Evolutionary conservation across 108 stramenopile genomes (phyloP).

Genomic region (Cylindrotheca fusiformis): DNA sequence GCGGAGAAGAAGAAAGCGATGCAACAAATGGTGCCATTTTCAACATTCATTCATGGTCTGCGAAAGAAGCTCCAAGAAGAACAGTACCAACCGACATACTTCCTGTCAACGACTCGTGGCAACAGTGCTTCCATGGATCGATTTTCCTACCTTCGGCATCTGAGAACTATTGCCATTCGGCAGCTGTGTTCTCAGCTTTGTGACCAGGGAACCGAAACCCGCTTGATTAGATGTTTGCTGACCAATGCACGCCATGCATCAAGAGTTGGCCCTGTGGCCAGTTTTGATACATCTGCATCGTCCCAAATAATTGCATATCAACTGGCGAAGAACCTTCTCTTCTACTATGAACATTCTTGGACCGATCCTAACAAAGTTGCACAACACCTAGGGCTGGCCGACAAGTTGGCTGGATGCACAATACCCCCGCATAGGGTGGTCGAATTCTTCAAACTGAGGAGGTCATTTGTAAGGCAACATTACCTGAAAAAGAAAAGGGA

Average conservation of each 20-base stretch:
- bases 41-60: no score
- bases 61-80: no score
- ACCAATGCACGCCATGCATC: neutral
- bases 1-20: no score
- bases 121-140: neutral
- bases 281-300: neutral
- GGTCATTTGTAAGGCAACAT: neutral
- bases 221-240: slow-evolving; percentile 19
- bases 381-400: slow-evolving; percentile 12
- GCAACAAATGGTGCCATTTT: no score
- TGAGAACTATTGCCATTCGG: slow-evolving; percentile 9
- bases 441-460: neutral
- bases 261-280: slow-evolving; percentile 1
- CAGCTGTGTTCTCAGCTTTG: slow-evolving; percentile 9
- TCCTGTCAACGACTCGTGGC: neutral
- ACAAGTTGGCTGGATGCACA: neutral
- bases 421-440: neutral
- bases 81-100: neutral
- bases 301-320: slow-evolving; percentile 6
- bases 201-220: slow-evolving; percentile 12
- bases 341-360: slow-evolving; percentile 25
- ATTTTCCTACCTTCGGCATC: slow-evolving; percentile 7
- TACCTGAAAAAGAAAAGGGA: neutral
- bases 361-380: slow-evolving; percentile 15
- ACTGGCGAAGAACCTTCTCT: slow-evolving; percentile 12